Evolutionary conservation across 1,284 basidiomycete species (phyloP).

Genomic region (Cutaneotrichosporon dermatis): DNA sequence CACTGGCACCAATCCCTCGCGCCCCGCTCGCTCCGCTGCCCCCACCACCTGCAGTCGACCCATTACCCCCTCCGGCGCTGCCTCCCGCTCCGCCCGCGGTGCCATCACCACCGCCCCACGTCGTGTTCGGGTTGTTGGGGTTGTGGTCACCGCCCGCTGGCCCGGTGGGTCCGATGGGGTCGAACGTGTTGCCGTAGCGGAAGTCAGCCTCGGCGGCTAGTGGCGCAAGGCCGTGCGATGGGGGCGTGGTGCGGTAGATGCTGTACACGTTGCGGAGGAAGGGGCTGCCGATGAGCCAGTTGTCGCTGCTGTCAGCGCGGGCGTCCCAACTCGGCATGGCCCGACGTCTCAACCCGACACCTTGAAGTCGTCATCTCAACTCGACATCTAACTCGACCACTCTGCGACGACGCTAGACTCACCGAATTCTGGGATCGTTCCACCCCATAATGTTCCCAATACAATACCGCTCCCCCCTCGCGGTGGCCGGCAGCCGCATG

Average conservation of each 20-base stretch:
- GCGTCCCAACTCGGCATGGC: not conserved
- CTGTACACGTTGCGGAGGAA: conserved; percentile 81
- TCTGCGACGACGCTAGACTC: too few relatives aligned
- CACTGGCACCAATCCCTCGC: too few relatives aligned
- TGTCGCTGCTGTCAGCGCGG: not conserved
- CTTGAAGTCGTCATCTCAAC: too few relatives aligned
- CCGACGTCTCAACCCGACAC: too few relatives aligned
- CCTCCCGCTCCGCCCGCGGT: too few relatives aligned
- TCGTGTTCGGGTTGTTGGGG: not conserved
- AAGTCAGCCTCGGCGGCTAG: conserved; percentile 10
- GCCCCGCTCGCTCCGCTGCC: too few relatives aligned
- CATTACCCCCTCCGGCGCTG: too few relatives aligned
- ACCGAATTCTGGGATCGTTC: not conserved
- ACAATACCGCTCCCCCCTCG: not conserved
- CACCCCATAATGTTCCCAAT: not conserved
- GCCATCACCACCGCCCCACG: too few relatives aligned
- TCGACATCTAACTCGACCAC: too few relatives aligned
- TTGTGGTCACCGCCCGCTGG: not conserved
- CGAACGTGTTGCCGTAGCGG: not conserved
- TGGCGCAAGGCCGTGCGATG: conserved; percentile 74
- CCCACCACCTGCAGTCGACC: too few relatives aligned
- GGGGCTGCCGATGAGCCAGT: conserved; percentile 54
- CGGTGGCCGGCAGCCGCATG: not conserved
- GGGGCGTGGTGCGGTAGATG: conserved; percentile 68
- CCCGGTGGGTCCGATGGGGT: not conserved